These are phyloP conservation scores for Boletus speciosus DNA, from an alignment of 768 basidiomycete species.

Conservation along the genomic window DNA sequence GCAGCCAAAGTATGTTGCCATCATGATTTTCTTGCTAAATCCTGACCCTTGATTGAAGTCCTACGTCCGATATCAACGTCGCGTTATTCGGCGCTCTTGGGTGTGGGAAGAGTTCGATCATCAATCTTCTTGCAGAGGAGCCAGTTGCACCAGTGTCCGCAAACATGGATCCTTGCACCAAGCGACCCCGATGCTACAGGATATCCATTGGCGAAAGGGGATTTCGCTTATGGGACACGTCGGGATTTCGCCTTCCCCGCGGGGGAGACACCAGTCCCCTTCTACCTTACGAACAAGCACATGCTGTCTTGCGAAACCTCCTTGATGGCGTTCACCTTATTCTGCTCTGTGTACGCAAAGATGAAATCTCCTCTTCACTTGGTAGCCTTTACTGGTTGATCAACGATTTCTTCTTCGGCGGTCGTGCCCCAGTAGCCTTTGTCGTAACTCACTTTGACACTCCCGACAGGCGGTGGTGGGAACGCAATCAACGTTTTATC, in stretches of 20 bases:
- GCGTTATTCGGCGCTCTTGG: constrained; percentile 17
- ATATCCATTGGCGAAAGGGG: background rate
- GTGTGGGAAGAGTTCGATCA: constrained; percentile 18
- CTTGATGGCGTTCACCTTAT: constrained; percentile 33
- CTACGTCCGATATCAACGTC: constrained; percentile 3
- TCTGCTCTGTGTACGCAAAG: constrained; percentile 32
- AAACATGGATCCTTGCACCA: constrained; percentile 29
- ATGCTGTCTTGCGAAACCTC: constrained; percentile 27
- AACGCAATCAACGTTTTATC: constrained; percentile 13
- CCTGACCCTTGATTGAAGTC: background rate
- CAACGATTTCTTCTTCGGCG: constrained; percentile 31
- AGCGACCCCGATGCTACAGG: constrained; percentile 7
- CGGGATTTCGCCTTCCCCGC: constrained; percentile 16
- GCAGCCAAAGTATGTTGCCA: background rate
- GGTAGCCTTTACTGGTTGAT: constrained; percentile 33
- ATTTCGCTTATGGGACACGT: constrained; percentile 26
- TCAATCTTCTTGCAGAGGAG: constrained; percentile 17
- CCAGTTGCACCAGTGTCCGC: constrained; percentile 24
- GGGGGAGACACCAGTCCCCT: background rate
- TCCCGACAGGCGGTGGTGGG: constrained; percentile 33
- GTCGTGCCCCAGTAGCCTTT: constrained; percentile 32
- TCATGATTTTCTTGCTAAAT: background rate
- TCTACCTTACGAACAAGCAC: constrained; percentile 16
- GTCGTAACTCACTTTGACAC: constrained; percentile 34
- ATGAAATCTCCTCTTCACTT: constrained; percentile 22